Conservation (phyloP, 1,284 basidiomycete species). For the Rhodotorula sp. region DNA sequence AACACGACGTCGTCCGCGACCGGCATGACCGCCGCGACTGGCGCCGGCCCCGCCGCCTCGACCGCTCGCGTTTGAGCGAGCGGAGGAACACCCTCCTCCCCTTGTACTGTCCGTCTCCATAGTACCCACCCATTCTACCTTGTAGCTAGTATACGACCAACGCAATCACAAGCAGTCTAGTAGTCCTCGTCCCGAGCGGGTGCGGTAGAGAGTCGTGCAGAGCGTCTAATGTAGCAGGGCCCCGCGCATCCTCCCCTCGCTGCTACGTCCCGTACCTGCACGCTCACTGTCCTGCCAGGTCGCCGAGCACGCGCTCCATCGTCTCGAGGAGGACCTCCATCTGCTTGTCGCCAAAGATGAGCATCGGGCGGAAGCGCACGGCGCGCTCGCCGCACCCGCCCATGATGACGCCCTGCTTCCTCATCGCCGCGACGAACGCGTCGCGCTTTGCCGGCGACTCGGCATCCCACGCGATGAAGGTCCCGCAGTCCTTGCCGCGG, state of each 20-base stretch:
- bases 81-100: background rate
- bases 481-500: conserved; percentile 57
- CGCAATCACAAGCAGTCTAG: too few relatives aligned
- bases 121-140: too few relatives aligned
- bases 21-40: background rate
- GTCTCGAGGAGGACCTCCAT: conserved; percentile 9
- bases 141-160: too few relatives aligned
- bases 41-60: background rate
- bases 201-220: too few relatives aligned
- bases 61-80: background rate
- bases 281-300: background rate
- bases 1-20: background rate
- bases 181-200: too few relatives aligned
- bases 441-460: conserved; percentile 52
- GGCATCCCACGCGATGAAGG: conserved; percentile 59
- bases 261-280: background rate
- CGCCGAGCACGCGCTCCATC: conserved; percentile 2
- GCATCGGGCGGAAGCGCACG: conserved; percentile 57
- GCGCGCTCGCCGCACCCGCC: conserved; percentile 51
- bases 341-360: conserved; percentile 42
- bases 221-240: too few relatives aligned
- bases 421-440: conserved; percentile 54
- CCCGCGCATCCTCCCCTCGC: too few relatives aligned
- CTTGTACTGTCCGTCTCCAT: background rate
- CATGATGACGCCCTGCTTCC: conserved; percentile 55